A percentile compares a stretch with the other conserved stretches of the same genome.
phyloP scores from a whole-genome alignment of 2,329 filamentous ascomycete species.

The Periconia sp. region DNA sequence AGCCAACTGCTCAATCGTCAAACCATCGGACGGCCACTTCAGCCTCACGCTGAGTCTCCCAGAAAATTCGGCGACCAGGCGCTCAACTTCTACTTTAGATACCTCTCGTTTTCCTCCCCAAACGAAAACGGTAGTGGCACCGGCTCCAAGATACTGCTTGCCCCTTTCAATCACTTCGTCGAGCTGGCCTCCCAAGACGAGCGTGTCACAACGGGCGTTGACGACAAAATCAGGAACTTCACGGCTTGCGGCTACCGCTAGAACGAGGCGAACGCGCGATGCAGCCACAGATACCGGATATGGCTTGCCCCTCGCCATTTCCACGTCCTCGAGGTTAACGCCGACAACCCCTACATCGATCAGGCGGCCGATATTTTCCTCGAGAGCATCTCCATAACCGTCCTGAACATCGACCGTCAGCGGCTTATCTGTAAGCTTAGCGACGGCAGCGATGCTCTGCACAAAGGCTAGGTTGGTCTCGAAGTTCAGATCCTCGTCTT shows the following conservation, averaged over 20 bases:
- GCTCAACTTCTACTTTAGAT: slow-evolving; percentile 13
- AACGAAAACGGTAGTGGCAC: slow-evolving; percentile 60
- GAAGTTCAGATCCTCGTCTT: slow-evolving; percentile 46
- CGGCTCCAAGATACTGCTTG: slow-evolving; percentile 56
- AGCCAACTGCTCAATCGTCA: slow-evolving; percentile 17
- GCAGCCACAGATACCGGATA: slow-evolving; percentile 50
- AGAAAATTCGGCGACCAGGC: slow-evolving; percentile 10
- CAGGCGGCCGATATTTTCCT: slow-evolving; percentile 46
- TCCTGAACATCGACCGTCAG: slow-evolving; percentile 61
- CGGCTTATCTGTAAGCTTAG: slow-evolving; percentile 45
- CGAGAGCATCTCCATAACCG: slow-evolving; percentile 55
- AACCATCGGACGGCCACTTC: slow-evolving; percentile 7
- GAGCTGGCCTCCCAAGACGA: slow-evolving; percentile 45
- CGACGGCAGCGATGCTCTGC: slow-evolving; percentile 46
- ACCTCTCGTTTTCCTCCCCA: slow-evolving; percentile 54
- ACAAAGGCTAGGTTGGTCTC: slow-evolving; percentile 54
- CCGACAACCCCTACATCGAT: slow-evolving; percentile 56
- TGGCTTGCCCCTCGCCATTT: slow-evolving; percentile 30
- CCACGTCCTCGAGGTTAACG: slow-evolving; percentile 59
- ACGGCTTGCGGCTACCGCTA: slow-evolving; percentile 46
- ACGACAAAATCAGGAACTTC: slow-evolving; percentile 51
- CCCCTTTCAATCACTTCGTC: slow-evolving; percentile 55
- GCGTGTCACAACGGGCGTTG: slow-evolving; percentile 56
- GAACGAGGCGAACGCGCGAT: slow-evolving; percentile 46
- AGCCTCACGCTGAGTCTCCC: slow-evolving; percentile 19